These are phyloP conservation scores for Raffaelea arxii DNA, from an alignment of 2,329 filamentous ascomycete species.

Conservation along the genomic window DNA sequence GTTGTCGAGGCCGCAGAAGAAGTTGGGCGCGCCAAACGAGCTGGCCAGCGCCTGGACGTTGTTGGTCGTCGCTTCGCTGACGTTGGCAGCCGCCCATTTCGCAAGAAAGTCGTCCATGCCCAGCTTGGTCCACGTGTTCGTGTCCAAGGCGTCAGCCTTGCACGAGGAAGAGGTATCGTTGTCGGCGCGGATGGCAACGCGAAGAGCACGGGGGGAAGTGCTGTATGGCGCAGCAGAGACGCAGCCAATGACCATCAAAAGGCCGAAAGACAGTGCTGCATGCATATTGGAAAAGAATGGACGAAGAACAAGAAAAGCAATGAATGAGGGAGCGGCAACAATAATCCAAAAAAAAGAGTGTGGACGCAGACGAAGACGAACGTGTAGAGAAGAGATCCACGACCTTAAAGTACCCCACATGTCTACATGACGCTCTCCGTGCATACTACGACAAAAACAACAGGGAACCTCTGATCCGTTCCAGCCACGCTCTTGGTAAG, in stretches of 20 bases:
- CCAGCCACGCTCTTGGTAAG: too few relatives aligned
- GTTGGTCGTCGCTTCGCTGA: not conserved
- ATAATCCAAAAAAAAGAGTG: too few relatives aligned
- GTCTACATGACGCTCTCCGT: too few relatives aligned
- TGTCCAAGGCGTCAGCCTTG: not conserved
- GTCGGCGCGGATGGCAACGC: not conserved
- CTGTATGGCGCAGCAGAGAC: too few relatives aligned
- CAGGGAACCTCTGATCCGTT: too few relatives aligned
- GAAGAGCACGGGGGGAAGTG: not conserved
- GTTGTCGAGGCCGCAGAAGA: not conserved
- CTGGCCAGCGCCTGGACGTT: not conserved
- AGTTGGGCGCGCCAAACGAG: not conserved
- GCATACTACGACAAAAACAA: too few relatives aligned
- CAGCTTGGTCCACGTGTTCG: not conserved
- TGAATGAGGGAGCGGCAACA: too few relatives aligned
- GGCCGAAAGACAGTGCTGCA: not conserved
- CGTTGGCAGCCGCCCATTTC: not conserved
- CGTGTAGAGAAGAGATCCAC: too few relatives aligned
- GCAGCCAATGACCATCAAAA: not conserved
- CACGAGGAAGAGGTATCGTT: not conserved
- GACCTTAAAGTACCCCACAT: too few relatives aligned
- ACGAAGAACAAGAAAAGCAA: too few relatives aligned
- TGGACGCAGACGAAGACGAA: too few relatives aligned
- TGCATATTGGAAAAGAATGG: not conserved
- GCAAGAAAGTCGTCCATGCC: not conserved